These are phyloP conservation scores for Lachnellula willkommii DNA, from an alignment of 2,329 filamentous ascomycete species.

Conservation along the genomic window DNA sequence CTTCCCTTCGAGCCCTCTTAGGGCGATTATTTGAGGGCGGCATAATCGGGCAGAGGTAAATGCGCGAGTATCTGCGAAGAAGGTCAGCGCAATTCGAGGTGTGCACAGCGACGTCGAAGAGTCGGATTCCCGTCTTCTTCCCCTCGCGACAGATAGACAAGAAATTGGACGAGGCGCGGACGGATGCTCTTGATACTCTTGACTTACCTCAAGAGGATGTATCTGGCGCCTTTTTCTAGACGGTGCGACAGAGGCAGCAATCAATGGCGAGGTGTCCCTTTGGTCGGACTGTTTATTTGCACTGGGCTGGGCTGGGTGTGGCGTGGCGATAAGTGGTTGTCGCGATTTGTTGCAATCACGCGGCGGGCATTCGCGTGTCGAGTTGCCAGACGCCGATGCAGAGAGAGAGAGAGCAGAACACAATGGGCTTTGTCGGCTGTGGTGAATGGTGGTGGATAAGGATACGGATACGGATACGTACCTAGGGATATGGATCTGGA, in stretches of 20 bases:
- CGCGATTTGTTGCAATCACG: conserved; percentile 12
- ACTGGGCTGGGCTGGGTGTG: not conserved
- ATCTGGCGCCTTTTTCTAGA: not conserved
- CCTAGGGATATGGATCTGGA: not conserved
- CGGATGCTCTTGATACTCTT: not conserved
- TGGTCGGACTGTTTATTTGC: conserved; percentile 13
- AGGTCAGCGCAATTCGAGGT: not conserved
- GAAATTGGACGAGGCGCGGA: not conserved
- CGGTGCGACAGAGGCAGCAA: conserved; percentile 7
- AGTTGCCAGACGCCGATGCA: too few species aligned
- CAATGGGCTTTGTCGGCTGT: too few species aligned
- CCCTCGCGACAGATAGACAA: not conserved
- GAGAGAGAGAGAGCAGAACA: too few species aligned
- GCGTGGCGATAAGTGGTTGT: conserved; percentile 4
- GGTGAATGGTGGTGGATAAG: too few species aligned
- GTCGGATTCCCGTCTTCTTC: not conserved
- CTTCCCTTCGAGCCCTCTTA: conserved; percentile 34
- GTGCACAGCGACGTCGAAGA: not conserved
- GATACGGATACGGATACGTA: not conserved
- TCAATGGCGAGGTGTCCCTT: conserved; percentile 7
- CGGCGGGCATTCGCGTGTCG: conserved; percentile 3
- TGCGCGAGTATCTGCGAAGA: not conserved
- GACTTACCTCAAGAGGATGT: not conserved
- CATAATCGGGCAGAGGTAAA: conserved; percentile 26
- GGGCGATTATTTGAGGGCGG: conserved; percentile 37